Evolutionary conservation across 805 yeast genomes (phyloP).

Genomic region (Kodamaea kakaduensis): DNA sequence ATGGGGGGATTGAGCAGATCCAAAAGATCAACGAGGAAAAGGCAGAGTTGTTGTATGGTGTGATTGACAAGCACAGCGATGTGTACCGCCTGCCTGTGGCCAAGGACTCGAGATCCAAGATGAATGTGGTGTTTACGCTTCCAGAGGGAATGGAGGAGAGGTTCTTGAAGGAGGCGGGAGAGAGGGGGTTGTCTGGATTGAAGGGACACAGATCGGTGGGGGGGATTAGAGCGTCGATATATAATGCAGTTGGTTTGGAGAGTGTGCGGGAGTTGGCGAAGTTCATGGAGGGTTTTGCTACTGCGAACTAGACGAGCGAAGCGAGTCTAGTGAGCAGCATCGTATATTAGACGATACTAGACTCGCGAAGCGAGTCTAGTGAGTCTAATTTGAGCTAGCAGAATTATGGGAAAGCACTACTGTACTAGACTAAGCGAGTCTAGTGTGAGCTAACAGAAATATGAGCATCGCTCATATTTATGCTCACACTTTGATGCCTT

Average conservation of each 20-base stretch:
- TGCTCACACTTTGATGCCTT: too few relatives aligned
- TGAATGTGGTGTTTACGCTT: constrained; percentile 91
- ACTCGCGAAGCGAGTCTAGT: too few relatives aligned
- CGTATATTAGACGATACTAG: too few relatives aligned
- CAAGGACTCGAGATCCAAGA: constrained; percentile 63
- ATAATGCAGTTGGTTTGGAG: constrained; percentile 74
- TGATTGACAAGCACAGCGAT: constrained; percentile 61
- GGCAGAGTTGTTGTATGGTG: constrained; percentile 58
- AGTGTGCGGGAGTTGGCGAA: constrained; percentile 55
- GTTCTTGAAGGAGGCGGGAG: constrained; percentile 68
- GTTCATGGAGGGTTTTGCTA: constrained; percentile 59
- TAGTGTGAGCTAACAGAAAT: too few relatives aligned
- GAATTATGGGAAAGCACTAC: too few relatives aligned
- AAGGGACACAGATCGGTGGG: constrained; percentile 98
- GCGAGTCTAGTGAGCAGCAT: too few relatives aligned
- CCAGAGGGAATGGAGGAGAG: constrained; percentile 60
- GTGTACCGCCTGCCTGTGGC: constrained; percentile 67
- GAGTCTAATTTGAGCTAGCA: too few relatives aligned
- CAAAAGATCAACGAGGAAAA: constrained; percentile 56
- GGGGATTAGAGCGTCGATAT: constrained; percentile 90
- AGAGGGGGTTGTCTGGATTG: constrained; percentile 62
- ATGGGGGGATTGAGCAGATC: constrained; percentile 72
- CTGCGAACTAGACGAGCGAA: too few relatives aligned
- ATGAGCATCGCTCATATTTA: too few relatives aligned
- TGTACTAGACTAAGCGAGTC: too few relatives aligned